A percentile compares a stretch with the other conserved stretches of the same genome.
Conservation (phyloP, 352 stramenopile species). For the Pythium coloratum region DNA sequence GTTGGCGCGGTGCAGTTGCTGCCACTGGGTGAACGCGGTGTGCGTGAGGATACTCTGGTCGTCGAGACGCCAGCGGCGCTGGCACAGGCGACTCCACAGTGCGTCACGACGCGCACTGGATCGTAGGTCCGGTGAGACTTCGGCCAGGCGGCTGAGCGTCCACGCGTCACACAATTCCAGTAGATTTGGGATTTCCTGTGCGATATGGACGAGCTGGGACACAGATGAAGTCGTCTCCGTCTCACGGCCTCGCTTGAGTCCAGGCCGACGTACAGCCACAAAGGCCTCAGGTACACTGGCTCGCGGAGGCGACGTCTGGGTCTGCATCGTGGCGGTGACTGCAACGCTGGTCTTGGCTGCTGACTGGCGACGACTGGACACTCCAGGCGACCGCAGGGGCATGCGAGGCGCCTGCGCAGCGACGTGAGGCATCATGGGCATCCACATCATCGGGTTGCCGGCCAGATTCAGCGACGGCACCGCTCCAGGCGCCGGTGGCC, state of each 20-base stretch:
- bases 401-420: not conserved
- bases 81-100: slow-evolving; percentile 42
- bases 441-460: slow-evolving; percentile 16
- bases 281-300: not conserved
- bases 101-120: slow-evolving; percentile 18
- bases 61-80: slow-evolving; percentile 35
- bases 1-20: slow-evolving; percentile 36
- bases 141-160: slow-evolving; percentile 40
- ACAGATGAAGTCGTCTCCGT: not conserved
- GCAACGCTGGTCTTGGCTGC: not conserved
- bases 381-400: not conserved
- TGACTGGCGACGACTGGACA: not conserved
- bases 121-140: slow-evolving; percentile 34
- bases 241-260: slow-evolving; percentile 13
- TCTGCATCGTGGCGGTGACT: slow-evolving; percentile 1
- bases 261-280: not conserved
- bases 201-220: slow-evolving; percentile 36
- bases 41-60: not conserved
- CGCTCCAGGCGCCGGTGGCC: not conserved
- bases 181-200: slow-evolving; percentile 43
- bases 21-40: slow-evolving; percentile 30
- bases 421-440: slow-evolving; percentile 15
- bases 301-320: slow-evolving; percentile 6
- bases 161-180: slow-evolving; percentile 54
- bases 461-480: not conserved